Conservation (phyloP, 148 eudicot species). For the Bassia scoparia region DNA sequence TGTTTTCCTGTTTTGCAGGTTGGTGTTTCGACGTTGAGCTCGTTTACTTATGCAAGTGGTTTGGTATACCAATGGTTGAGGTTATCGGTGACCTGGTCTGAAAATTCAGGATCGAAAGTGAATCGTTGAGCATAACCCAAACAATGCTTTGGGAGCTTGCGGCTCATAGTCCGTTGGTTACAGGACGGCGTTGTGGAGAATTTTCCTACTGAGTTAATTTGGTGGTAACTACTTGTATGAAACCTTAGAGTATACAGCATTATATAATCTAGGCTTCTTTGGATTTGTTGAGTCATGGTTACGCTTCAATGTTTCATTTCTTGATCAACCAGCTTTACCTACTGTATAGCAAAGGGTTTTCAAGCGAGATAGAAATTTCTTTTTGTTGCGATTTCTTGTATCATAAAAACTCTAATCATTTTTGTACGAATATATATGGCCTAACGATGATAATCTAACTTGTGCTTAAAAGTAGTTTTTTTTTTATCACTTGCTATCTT, state of each 20-base stretch:
- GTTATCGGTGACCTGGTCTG: conserved; percentile 91
- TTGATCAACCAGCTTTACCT: background rate
- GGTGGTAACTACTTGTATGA: conserved; percentile 9
- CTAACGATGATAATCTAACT: background rate
- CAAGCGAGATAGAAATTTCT: background rate
- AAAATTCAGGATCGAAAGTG: conserved; percentile 95
- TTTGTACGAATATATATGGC: background rate
- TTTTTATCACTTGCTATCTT: no score
- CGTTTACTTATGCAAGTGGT: conserved; percentile 79
- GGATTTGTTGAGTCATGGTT: conserved; percentile 11
- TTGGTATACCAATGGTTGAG: conserved; percentile 63
- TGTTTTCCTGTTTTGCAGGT: conserved; percentile 35
- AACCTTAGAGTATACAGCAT: conserved; percentile 11
- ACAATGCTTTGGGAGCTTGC: conserved; percentile 97
- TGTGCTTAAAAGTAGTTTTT: no score
- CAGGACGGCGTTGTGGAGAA: conserved; percentile 80
- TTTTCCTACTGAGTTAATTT: conserved; percentile 29
- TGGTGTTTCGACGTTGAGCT: conserved; percentile 98
- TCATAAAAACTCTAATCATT: background rate
- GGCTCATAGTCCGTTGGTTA: conserved; percentile 91
- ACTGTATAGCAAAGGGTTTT: conserved; percentile 1
- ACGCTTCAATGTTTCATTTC: conserved; percentile 6
- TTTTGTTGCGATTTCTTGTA: background rate
- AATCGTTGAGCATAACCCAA: conserved; percentile 78
- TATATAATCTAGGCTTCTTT: background rate